Base-by-base conservation (phyloP, 805 yeast genomes). In the Candida silvatica region DNA sequence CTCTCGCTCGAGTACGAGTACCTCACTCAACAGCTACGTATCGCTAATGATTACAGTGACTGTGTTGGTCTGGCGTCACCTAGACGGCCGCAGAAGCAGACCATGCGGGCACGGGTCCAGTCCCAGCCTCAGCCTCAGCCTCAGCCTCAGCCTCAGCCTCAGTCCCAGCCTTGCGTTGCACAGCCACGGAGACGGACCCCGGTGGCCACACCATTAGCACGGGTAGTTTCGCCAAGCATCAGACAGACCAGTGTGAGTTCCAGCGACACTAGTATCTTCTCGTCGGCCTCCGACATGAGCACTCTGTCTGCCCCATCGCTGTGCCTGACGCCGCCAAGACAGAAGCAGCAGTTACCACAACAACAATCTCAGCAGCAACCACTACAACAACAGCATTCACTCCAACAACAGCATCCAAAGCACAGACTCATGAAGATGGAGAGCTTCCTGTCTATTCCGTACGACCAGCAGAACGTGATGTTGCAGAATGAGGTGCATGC, bases 1-100 rank as follows among this genome's bases (percentile, higher is more conserved):
- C 35, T 68, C 17, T 53, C 55, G 24, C 45, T 61, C 31, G 74
- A 68, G 40, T 67, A 54, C 37, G 49, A 53, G 14, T 63, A 60
- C 36, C 37, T 67, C 7, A 51, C 36, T n/a, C 45, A 45, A 12
- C 59, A 53, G 35, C 36, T 51, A 8, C 29, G 30, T 17, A 29
- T 45, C 5, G 48, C 52, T 3, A 52, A 51, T 31, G 41, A 42
- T 12, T 22, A 22, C 12, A 8, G 11, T 8, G 24, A 22, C 12
- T 22, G 7, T 12, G 7, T 22, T 22, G 24, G 24, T 7, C 7
- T 8, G 24, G n/a, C n/a, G n/a, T n/a, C n/a, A n/a, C n/a, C n/a
- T n/a, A n/a, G n/a, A n/a, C n/a, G n/a, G n/a, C n/a, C n/a, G n/a
- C 24, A 22, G 12, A 22, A 22, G 24, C 24, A 22, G 24, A 7